phyloP scores from a whole-genome alignment of 305 asterid genomes.

The Solanum hybrid region DNA sequence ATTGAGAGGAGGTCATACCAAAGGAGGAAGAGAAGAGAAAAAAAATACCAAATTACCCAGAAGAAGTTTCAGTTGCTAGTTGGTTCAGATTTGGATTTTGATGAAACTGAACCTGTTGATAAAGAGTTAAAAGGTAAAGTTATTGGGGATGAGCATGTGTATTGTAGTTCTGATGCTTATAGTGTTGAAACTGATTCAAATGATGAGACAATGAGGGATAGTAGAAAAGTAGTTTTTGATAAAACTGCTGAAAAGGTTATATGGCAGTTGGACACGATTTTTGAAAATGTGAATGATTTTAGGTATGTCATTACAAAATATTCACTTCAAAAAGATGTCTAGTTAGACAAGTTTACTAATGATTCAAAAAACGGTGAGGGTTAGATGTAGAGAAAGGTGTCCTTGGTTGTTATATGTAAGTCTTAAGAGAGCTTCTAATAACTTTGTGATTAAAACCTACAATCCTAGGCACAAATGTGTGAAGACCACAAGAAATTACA shows the following conservation, averaged over 20 bases:
- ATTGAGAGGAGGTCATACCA: not conserved
- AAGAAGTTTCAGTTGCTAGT: not conserved
- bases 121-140: not conserved
- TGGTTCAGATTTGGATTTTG: not conserved
- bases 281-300: not conserved
- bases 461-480: not conserved
- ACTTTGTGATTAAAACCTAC: not conserved
- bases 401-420: not conserved
- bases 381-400: not conserved
- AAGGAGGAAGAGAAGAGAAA: not conserved
- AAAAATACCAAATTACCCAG: not conserved
- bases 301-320: not conserved
- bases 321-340: not conserved
- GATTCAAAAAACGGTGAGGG: not conserved
- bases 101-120: not conserved
- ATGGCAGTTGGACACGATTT: not conserved
- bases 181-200: not conserved
- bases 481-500: not conserved
- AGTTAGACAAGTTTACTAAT: not conserved
- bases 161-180: not conserved
- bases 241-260: not conserved
- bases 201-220: not conserved
- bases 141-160: not conserved
- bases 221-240: not conserved
- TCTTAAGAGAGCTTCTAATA: not conserved